Evolutionary conservation across 805 yeast genomes (phyloP).

Genomic region (Candida fluviatilis): DNA sequence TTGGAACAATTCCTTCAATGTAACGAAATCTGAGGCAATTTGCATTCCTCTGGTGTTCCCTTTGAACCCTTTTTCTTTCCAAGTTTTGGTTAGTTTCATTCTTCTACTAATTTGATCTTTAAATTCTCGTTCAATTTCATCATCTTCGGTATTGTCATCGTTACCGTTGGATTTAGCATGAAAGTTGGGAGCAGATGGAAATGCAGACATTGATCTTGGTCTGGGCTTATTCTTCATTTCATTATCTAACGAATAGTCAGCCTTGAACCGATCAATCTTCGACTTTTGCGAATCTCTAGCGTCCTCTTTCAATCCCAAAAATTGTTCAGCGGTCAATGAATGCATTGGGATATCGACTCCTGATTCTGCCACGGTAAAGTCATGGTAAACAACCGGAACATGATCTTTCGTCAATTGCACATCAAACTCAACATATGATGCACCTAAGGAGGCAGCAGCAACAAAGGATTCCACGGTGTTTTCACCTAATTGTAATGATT

Average conservation of each 20-base stretch:
- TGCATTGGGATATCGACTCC: conserved; percentile 98
- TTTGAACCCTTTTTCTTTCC: conserved; percentile 79
- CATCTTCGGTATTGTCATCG: conserved; percentile 16
- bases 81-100: conserved; percentile 85
- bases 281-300: conserved; percentile 1
- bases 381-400: conserved; percentile 92
- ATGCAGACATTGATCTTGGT: conserved; percentile 38
- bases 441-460: conserved; percentile 95
- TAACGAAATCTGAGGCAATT: conserved; percentile 88
- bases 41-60: conserved; percentile 90
- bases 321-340: conserved; percentile 83
- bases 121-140: conserved; percentile 35
- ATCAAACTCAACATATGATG: conserved; percentile 94
- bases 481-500: conserved; percentile 88
- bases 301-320: conserved; percentile 50
- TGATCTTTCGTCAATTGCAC: conserved; percentile 90
- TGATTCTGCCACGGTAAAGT: conserved; percentile 88
- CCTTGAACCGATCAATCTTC: conserved; percentile 5
- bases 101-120: conserved; percentile 46
- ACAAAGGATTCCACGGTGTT: conserved; percentile 92
- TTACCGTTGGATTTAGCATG: conserved; percentile 4
- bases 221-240: conserved; percentile 30
- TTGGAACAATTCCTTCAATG: conserved; percentile 76
- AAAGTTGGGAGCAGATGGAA: conserved; percentile 31
- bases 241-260: conserved; percentile 31